A percentile compares a stretch with the other conserved stretches of the same genome.
Conservation (phyloP, 78 protist genomes). For the Cavenderia fasciculata region DNA sequence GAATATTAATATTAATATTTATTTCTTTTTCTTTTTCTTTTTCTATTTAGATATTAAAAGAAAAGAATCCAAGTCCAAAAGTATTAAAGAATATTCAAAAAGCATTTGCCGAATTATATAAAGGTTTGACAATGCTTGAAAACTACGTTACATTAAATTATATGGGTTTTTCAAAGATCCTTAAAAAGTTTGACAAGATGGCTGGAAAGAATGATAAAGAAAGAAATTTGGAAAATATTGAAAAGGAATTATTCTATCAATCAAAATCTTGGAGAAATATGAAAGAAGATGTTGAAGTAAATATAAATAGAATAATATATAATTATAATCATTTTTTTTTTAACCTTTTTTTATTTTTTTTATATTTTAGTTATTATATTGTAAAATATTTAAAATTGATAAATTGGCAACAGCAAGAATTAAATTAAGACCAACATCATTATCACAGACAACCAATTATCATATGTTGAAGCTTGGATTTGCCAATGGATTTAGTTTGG, state of each 20-base stretch:
- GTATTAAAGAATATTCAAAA: constrained; percentile 49
- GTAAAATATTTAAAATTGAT: constrained; percentile 72
- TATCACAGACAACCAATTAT: not conserved
- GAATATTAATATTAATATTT: too few relatives aligned
- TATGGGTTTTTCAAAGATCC: constrained; percentile 47
- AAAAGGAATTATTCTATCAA: constrained; percentile 10
- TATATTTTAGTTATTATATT: constrained; percentile 18
- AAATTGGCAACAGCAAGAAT: constrained; percentile 35
- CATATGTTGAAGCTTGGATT: constrained; percentile 70
- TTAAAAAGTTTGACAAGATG: constrained; percentile 49
- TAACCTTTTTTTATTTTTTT: not conserved
- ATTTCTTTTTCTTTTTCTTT: too few relatives aligned
- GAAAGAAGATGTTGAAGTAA: constrained; percentile 71
- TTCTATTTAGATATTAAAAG: constrained; percentile 41
- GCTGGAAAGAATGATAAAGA: not conserved
- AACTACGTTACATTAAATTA: constrained; percentile 53
- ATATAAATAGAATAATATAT: not conserved
- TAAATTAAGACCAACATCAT: constrained; percentile 22
- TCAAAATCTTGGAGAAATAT: constrained; percentile 48
- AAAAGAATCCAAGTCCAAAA: constrained; percentile 66
- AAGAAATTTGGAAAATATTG: not conserved
- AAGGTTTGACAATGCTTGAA: constrained; percentile 65
- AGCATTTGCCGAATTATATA: constrained; percentile 63
- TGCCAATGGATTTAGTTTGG: constrained; percentile 34
- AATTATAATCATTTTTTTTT: not conserved